Percentiles rank a stretch among this genome's conserved stretches.
phyloP scores from a whole-genome alignment of 768 basidiomycete species.

The Termitomyces sp. region DNA sequence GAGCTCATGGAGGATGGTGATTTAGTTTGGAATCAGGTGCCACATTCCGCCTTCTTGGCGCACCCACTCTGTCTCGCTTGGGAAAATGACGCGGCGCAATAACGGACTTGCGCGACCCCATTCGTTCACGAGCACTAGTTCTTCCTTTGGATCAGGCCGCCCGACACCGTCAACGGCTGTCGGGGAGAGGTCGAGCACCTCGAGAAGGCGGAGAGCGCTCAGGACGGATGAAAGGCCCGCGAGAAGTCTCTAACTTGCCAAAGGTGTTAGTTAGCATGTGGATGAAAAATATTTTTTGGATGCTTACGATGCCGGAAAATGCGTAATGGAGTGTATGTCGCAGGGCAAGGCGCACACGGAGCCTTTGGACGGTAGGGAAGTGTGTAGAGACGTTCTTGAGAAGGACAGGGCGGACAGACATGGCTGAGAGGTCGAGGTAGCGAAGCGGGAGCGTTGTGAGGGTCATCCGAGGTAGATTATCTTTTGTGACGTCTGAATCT shows the following conservation, averaged over 20 bases:
- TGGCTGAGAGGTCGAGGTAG: constrained; percentile 54
- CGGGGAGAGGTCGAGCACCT: constrained; percentile 57
- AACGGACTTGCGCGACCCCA: constrained; percentile 54
- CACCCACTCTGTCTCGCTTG: constrained; percentile 51
- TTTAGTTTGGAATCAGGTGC: constrained; percentile 18
- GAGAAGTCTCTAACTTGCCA: constrained; percentile 44
- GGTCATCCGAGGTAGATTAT: constrained; percentile 49
- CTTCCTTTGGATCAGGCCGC: constrained; percentile 41
- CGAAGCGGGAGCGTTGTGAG: constrained; percentile 44
- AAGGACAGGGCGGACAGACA: constrained; percentile 54
- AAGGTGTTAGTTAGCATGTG: not conserved
- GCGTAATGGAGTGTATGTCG: constrained; percentile 64
- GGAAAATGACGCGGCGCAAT: constrained; percentile 51
- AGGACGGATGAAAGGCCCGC: constrained; percentile 58
- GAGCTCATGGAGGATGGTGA: not conserved
- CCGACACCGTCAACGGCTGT: constrained; percentile 47
- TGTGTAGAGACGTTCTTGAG: constrained; percentile 52
- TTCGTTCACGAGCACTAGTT: constrained; percentile 46
- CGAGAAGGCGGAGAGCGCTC: constrained; percentile 43
- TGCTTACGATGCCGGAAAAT: constrained; percentile 62
- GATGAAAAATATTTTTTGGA: constrained; percentile 1
- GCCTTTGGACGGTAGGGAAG: constrained; percentile 44
- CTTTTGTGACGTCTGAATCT: constrained; percentile 50
- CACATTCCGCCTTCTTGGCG: constrained; percentile 29
- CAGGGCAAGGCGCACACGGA: constrained; percentile 56